phyloP scores from a whole-genome alignment of 306 rosid genomes.

The Alnus glutinosa region DNA sequence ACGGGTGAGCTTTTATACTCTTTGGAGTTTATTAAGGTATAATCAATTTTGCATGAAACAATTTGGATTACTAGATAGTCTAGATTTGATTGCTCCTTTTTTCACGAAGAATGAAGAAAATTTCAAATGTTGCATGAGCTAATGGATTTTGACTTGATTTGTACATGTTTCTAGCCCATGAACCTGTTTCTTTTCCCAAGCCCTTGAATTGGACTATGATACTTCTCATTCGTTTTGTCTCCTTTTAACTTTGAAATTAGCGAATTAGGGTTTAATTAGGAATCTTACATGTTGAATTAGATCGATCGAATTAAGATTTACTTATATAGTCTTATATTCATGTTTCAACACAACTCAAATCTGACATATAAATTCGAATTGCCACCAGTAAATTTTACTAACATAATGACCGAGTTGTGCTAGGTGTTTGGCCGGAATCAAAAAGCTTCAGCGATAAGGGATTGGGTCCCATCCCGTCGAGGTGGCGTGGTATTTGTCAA shows the following conservation, averaged over 20 bases:
- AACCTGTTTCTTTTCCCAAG: too few relatives aligned
- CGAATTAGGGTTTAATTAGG: too few relatives aligned
- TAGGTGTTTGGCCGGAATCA: slow-evolving; percentile 83
- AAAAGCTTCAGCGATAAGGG: slow-evolving; percentile 65
- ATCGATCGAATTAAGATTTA: too few relatives aligned
- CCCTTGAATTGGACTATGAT: too few relatives aligned
- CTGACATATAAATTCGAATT: too few relatives aligned
- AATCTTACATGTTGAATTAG: too few relatives aligned
- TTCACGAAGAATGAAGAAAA: not conserved
- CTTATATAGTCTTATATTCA: too few relatives aligned
- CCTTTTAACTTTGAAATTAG: too few relatives aligned
- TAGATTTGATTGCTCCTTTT: not conserved
- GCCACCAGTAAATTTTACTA: too few relatives aligned
- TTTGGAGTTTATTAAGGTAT: not conserved
- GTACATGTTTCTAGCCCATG: not conserved
- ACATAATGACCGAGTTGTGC: too few relatives aligned
- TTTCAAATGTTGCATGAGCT: not conserved
- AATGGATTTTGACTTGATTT: not conserved
- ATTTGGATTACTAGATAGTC: not conserved
- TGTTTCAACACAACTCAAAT: too few relatives aligned
- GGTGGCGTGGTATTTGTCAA: slow-evolving; percentile 71
- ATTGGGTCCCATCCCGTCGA: slow-evolving; percentile 55
- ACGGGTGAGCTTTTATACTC: slow-evolving; percentile 41
- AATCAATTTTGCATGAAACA: not conserved
- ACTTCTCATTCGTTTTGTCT: too few relatives aligned